Conservation (phyloP, 23 red algal genomes). For the Gracilaria gracilis region DNA sequence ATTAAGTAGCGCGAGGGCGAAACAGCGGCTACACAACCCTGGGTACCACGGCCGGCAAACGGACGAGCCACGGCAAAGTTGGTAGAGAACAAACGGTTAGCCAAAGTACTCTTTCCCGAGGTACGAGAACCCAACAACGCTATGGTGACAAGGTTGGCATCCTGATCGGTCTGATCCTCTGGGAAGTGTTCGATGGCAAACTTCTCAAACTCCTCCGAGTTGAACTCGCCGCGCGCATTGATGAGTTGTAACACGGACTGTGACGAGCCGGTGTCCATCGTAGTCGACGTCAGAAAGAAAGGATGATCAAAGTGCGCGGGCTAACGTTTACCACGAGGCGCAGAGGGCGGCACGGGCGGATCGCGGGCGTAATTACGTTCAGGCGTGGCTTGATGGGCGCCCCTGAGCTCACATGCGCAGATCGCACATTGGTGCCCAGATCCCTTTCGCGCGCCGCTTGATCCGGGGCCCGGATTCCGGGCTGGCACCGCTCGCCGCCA, state of each 20-base stretch:
- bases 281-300: neutral
- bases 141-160: slow-evolving; percentile 61
- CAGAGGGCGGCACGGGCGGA: too few relatives aligned
- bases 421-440: neutral
- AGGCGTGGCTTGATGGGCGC: neutral
- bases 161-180: slow-evolving; percentile 45
- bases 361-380: too few relatives aligned
- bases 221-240: slow-evolving; percentile 56
- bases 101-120: slow-evolving; percentile 70
- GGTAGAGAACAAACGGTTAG: slow-evolving; percentile 62
- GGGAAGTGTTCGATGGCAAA: slow-evolving; percentile 55
- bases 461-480: too few relatives aligned
- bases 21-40: slow-evolving; percentile 52
- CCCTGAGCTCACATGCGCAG: neutral
- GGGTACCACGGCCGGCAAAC: slow-evolving; percentile 58
- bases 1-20: slow-evolving; percentile 21
- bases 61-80: slow-evolving; percentile 54
- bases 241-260: slow-evolving; percentile 43
- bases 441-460: neutral
- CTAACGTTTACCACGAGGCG: too few relatives aligned
- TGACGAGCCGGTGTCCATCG: neutral
- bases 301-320: neutral
- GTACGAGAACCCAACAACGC: slow-evolving; percentile 62
- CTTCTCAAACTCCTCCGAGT: slow-evolving; percentile 46
- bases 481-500: too few relatives aligned